Base-by-base conservation (phyloP, 768 basidiomycete species). In the Russula abietina region DNA sequence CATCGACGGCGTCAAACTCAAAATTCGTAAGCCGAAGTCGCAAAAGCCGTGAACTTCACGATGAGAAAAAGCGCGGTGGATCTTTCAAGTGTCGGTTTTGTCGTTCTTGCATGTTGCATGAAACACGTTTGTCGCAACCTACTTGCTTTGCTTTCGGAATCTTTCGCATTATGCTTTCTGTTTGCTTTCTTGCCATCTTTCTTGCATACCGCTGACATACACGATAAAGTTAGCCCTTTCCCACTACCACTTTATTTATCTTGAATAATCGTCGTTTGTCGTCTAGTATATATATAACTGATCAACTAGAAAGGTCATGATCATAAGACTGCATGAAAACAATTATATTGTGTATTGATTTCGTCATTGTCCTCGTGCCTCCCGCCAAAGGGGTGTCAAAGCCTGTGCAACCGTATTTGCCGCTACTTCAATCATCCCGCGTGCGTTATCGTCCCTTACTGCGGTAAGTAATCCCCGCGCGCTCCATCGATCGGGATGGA, bases 401-500 rank as follows among this genome's bases (percentile, higher is more conserved):
- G 87, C 88, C 69, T 91, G 88, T 4, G 86, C 82, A 2, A 88
- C 88, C 26, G 82, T 88, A 66, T 82, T 89, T 33, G 80, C 74
- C 62, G 88, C 88, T 58, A 89, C 86, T 72, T 86, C 87, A 66
- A 87, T 73, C 66, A 79, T 84, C 43, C 76, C 77, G 64, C 83
- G 79, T 69, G 84, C 80, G 51, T 78, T 74, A 53, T 84, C 84
- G 62, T 88, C 84, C 26, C 71, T 68, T 52, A 88, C 79, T 52
- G 81, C 81, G 61, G 76, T 76, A 69, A 88, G 77, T 39, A 91
- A 73, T 32, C 82, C 82, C 46, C 86, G 78, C 33, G 86, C 83
- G 48, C 84, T 77, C 91, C 89, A 93, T 63, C 87, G 76, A 72
- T 92, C 90, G 2, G 89, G 88, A 67, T 91, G 91, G 71, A 91